Evolutionary conservation across 192 early-diverging fungal species (phyloP).

Genomic region (Umbelopsis sp.): DNA sequence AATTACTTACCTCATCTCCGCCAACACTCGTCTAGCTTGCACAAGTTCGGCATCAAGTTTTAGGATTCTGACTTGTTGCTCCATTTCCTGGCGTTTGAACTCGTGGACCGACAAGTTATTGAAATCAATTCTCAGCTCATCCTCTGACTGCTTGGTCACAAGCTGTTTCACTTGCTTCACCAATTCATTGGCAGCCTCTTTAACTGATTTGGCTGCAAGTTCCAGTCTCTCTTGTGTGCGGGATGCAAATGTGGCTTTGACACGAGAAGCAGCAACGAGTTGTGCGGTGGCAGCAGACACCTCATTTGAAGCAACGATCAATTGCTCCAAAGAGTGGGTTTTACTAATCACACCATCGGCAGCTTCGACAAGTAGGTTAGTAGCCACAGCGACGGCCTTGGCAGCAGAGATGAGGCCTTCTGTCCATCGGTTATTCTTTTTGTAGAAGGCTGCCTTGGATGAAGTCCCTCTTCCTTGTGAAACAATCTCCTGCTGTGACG

Average conservation of each 20-base stretch:
- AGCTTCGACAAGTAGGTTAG: constrained; percentile 88
- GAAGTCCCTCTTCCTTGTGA: constrained; percentile 83
- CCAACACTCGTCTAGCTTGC: constrained; percentile 82
- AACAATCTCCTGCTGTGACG: constrained; percentile 97
- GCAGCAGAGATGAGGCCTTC: constrained; percentile 98
- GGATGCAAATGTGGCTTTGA: constrained; percentile 90
- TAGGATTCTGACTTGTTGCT: constrained; percentile 96
- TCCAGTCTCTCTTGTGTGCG: constrained; percentile 95
- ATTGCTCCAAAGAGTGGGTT: constrained; percentile 88
- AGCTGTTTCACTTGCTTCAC: constrained; percentile 92
- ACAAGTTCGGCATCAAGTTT: constrained; percentile 93
- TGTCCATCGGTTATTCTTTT: constrained; percentile 99
- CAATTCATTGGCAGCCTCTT: constrained; percentile 86
- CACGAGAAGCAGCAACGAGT: constrained; percentile 93
- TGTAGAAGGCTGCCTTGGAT: constrained; percentile 91
- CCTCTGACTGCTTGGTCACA: constrained; percentile 73
- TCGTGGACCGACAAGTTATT: constrained; percentile 85
- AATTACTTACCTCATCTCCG: constrained; percentile 68
- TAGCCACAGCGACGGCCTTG: constrained; percentile 92
- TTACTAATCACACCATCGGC: constrained; percentile 96
- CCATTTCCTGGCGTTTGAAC: constrained; percentile 96
- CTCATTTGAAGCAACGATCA: constrained; percentile 97
- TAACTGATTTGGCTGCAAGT: constrained; percentile 89
- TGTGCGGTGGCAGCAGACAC: constrained; percentile 96
- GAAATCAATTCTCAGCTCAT: constrained; percentile 63